Evolutionary conservation across 441 rosid species (phyloP), one percentile per base, ranked within the genome.

Genomic region (Bruguiera hainesii): DNA sequence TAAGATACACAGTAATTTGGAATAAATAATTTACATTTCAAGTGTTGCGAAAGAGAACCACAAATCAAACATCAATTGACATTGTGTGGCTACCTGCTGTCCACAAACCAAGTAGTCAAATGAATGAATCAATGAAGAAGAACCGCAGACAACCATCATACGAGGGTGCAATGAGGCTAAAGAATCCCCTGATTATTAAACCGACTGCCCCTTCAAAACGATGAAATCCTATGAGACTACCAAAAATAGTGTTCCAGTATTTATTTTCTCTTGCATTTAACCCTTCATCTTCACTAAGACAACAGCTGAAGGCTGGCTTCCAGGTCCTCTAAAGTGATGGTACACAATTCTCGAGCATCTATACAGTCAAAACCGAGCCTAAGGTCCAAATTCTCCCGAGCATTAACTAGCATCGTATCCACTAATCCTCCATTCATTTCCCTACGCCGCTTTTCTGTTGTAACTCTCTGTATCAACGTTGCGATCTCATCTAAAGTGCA

Each of bases 351-450:
- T 42, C 87, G 89, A 0, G 79, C 63, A 65, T 91, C 87, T 57
- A 86, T 62, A 73, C 93, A 87, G 70, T 91, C 94, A 20, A 91
- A 85, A 77, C 76, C 84, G 35, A 94, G 90, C 70, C 98, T 77
- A 39, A 89, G 84, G 73, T 94, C 98, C 62, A 94, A 84, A 73
- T 78, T 80, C 79, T 94, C 99, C 80, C 96, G 81, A 7, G 99
- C 99, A 70, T 94, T 91, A 60, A 83, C 86, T 11, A 94, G 90
- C 87, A 87, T 73, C 0, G 98, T 85, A 63, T 87, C 96, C 13
- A 85, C 89, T 61, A 94, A 80, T 35, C 98, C 98, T 73, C 98
- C 96, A 28, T 88, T 90, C 95, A 78, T 90, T 75, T 88, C 96
- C 73, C 75, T 84, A 15, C 96, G 91, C 79, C 86, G 89, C 83